A percentile compares a stretch with the other conserved stretches of the same genome.
Evolutionary conservation across 768 basidiomycete species (phyloP).

Genomic region (Naematelia aurantialba): DNA sequence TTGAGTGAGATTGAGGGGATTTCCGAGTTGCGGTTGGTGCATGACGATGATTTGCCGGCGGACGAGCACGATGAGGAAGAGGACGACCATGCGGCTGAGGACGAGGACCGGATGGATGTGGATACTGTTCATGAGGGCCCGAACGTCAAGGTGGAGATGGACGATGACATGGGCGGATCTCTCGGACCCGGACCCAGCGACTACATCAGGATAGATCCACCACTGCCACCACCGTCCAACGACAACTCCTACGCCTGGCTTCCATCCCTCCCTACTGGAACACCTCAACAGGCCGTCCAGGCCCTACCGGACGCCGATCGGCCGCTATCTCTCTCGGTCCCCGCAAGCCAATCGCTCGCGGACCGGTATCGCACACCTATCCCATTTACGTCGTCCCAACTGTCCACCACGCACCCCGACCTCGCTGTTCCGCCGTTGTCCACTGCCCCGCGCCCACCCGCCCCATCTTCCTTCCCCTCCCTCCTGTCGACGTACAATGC

Average conservation of each 20-base stretch:
- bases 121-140: neutral
- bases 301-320: neutral
- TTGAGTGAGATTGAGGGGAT: conserved; percentile 17
- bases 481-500: conserved; percentile 30
- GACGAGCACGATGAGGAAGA: conserved; percentile 2
- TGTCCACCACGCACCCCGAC: conserved; percentile 23
- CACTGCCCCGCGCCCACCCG: conserved; percentile 9
- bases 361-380: conserved; percentile 14
- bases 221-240: neutral
- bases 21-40: conserved; percentile 21
- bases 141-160: conserved; percentile 3
- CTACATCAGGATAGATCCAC: too few species aligned
- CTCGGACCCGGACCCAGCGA: too few species aligned
- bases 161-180: too few species aligned
- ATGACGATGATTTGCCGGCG: conserved; percentile 3
- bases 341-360: neutral
- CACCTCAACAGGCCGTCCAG: neutral
- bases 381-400: conserved; percentile 26
- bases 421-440: conserved; percentile 7
- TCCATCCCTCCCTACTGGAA: conserved; percentile 2
- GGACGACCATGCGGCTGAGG: conserved; percentile 7
- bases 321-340: neutral
- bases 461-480: conserved; percentile 28
- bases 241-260: neutral
- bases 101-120: conserved; percentile 1